phyloP scores from a whole-genome alignment of 768 basidiomycete species.

The Cubamyces sp. region DNA sequence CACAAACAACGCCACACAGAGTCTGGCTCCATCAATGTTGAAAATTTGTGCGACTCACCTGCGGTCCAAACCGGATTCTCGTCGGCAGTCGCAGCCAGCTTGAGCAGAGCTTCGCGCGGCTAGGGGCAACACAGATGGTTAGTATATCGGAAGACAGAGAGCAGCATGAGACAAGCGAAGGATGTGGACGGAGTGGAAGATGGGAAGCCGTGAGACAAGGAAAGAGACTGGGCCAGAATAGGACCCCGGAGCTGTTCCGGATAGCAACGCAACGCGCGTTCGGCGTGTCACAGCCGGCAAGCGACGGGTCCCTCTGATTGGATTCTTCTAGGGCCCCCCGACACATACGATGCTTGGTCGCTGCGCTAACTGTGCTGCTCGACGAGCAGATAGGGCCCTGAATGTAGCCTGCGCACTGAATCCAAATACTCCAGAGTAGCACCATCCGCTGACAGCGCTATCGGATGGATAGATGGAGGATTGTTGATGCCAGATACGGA shows the following conservation, averaged over 20 bases:
- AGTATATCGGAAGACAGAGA: constrained; percentile 8
- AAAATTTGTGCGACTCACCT: constrained; percentile 57
- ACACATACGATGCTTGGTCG: not conserved
- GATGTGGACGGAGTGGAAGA: constrained; percentile 24
- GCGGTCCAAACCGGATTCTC: constrained; percentile 82
- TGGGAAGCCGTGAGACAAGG: constrained; percentile 15
- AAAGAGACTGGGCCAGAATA: constrained; percentile 22
- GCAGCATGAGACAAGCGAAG: constrained; percentile 5
- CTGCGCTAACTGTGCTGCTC: constrained; percentile 2
- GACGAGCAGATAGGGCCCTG: constrained; percentile 6
- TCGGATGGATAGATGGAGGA: constrained; percentile 27
- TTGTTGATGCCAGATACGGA: constrained; percentile 21
- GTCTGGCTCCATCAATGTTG: constrained; percentile 30
- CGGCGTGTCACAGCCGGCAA: constrained; percentile 29
- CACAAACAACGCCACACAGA: constrained; percentile 50
- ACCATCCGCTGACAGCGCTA: constrained; percentile 12
- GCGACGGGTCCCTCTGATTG: constrained; percentile 20
- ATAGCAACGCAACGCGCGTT: constrained; percentile 31
- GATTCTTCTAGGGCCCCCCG: constrained; percentile 3
- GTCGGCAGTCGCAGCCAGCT: constrained; percentile 80
- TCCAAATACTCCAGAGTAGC: not conserved
- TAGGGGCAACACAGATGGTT: constrained; percentile 38
- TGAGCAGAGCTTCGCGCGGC: constrained; percentile 97
- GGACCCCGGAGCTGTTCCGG: constrained; percentile 25
- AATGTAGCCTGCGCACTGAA: not conserved